Conservation (phyloP, 805 yeast genomes). For the Sugiyamaella boreocaroliniensis region DNA sequence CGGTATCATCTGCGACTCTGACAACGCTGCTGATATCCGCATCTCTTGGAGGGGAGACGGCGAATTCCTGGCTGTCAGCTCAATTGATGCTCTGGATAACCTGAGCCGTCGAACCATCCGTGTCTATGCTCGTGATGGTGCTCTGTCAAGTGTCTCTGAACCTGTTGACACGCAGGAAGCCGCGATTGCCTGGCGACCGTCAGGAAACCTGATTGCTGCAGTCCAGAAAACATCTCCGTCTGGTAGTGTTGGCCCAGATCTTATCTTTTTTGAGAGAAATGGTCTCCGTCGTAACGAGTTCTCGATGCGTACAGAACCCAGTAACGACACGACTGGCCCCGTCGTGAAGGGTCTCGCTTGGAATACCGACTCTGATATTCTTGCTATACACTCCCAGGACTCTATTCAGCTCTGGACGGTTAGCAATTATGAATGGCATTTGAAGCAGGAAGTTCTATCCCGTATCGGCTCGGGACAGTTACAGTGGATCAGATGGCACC, state of each 20-base stretch:
- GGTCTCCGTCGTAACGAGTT: constrained; percentile 91
- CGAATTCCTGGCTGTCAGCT: constrained; percentile 65
- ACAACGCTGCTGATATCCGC: constrained; percentile 34
- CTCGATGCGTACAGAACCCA: constrained; percentile 52
- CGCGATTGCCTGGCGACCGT: constrained; percentile 79
- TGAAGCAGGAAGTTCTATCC: constrained; percentile 66
- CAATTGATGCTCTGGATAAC: constrained; percentile 43
- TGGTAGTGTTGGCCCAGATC: constrained; percentile 33
- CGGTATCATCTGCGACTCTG: constrained; percentile 57
- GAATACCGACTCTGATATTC: constrained; percentile 74
- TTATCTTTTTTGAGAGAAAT: constrained; percentile 81
- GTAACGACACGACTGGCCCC: constrained; percentile 28
- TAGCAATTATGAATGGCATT: constrained; percentile 92
- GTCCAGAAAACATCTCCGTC: constrained; percentile 47
- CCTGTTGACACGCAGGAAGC: constrained; percentile 80
- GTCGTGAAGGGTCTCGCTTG: constrained; percentile 52
- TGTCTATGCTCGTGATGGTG: constrained; percentile 71
- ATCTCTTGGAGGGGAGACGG: constrained; percentile 97
- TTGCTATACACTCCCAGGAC: constrained; percentile 59
- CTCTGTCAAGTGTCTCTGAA: constrained; percentile 74
- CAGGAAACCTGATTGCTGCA: constrained; percentile 79
- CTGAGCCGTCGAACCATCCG: constrained; percentile 60
- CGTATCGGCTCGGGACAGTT: constrained; percentile 34
- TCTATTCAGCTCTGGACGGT: constrained; percentile 83
- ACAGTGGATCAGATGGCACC: constrained; percentile 61